These are phyloP conservation scores for Tolypocladium ovalisporum DNA, from an alignment of 2,329 filamentous ascomycete genomes.

Conservation along the genomic window DNA sequence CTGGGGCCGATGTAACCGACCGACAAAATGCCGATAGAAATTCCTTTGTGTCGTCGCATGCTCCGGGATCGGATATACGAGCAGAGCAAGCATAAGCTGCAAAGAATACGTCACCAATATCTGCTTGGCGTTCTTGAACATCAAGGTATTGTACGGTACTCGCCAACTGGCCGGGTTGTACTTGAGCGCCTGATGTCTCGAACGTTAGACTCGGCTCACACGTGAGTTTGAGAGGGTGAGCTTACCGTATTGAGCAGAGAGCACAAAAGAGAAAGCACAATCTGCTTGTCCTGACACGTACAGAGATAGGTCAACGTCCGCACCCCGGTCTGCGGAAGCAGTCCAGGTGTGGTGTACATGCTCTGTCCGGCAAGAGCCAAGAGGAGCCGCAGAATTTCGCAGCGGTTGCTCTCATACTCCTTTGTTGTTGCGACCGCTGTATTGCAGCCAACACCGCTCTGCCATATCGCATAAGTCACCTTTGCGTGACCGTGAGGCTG, in stretches of 20 bases:
- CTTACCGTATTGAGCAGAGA: conserved; percentile 86
- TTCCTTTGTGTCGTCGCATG: conserved; percentile 65
- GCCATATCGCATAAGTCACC: conserved; percentile 92
- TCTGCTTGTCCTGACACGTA: conserved; percentile 79
- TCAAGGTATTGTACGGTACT: conserved; percentile 85
- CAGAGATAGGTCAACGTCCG: conserved; percentile 82
- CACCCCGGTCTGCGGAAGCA: conserved; percentile 73
- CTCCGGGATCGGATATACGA: conserved; percentile 84
- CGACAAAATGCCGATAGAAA: conserved; percentile 85
- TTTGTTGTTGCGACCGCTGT: conserved; percentile 78
- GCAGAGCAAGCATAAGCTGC: conserved; percentile 74
- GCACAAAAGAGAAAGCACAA: conserved; percentile 81
- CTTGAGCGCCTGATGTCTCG: conserved; percentile 61
- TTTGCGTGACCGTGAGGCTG: conserved; percentile 62
- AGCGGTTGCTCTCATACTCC: conserved; percentile 86
- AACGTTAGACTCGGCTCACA: conserved; percentile 1
- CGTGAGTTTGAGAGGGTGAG: not conserved
- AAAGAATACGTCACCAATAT: conserved; percentile 84
- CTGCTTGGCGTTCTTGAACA: conserved; percentile 85
- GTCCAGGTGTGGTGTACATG: conserved; percentile 78
- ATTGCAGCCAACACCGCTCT: conserved; percentile 94
- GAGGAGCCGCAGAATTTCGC: conserved; percentile 77
- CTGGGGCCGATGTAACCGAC: conserved; percentile 80
- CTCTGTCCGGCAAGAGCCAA: conserved; percentile 81
- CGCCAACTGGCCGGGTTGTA: conserved; percentile 93